Percentiles rank a stretch among this genome's conserved stretches.
Evolutionary conservation across 768 basidiomycete genomes (phyloP).

Genomic region (Lentinula edodes): DNA sequence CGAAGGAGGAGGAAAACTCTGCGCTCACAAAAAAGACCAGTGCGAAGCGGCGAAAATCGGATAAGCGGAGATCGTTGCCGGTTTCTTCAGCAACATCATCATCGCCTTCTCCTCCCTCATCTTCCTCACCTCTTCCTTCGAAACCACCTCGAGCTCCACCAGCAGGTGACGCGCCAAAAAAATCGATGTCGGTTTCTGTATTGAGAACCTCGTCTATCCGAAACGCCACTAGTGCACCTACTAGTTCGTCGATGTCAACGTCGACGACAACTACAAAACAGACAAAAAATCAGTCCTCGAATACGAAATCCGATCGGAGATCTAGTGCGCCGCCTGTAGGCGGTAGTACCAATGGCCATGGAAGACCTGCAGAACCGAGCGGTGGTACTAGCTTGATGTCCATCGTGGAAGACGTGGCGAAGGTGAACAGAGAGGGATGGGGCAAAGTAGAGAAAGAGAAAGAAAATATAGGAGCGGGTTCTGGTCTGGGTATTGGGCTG

Average conservation of each 20-base stretch:
- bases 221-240: slow-evolving; percentile 25
- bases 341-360: slow-evolving; percentile 4
- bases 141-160: neutral
- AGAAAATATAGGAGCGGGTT: too few relatives aligned
- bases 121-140: neutral
- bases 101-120: neutral
- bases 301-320: slow-evolving; percentile 10
- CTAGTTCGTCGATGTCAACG: neutral
- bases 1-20: neutral
- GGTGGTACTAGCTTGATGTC: slow-evolving; percentile 49
- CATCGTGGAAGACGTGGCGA: slow-evolving; percentile 59
- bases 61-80: neutral
- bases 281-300: neutral
- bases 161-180: too few relatives aligned
- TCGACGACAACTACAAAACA: neutral
- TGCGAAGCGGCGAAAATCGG: slow-evolving; percentile 1
- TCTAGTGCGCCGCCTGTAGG: slow-evolving; percentile 13
- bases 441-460: neutral
- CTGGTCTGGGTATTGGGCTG: too few relatives aligned
- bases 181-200: neutral
- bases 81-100: neutral
- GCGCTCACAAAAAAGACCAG: slow-evolving; percentile 3
- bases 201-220: slow-evolving; percentile 25
- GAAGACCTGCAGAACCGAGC: neutral
- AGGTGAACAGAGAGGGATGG: slow-evolving; percentile 24